Conservation (phyloP, 352 stramenopile genomes). For the Globisporangium iwayamae region DNA sequence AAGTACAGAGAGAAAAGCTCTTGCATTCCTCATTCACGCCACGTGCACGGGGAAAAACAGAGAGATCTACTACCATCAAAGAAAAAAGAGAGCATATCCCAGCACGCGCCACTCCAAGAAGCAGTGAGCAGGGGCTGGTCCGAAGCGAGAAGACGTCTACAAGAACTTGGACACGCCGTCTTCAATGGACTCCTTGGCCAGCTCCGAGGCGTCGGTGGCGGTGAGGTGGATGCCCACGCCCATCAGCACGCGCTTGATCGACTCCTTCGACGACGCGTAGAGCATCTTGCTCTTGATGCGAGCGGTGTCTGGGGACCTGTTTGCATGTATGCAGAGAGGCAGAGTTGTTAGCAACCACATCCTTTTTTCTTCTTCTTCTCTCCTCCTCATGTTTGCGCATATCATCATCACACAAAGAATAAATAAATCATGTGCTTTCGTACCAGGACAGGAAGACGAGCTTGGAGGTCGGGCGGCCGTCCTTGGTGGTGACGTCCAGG, state of each 20-base stretch:
- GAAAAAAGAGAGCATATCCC: background rate
- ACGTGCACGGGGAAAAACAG: slow-evolving; percentile 2
- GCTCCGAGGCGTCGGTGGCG: slow-evolving; percentile 88
- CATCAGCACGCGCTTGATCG: slow-evolving; percentile 92
- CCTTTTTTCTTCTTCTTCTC: no score
- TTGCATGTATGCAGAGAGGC: background rate
- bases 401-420: background rate
- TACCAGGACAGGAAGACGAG: slow-evolving; percentile 91
- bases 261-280: slow-evolving; percentile 94
- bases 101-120: background rate
- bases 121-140: background rate
- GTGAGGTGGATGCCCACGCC: slow-evolving; percentile 95
- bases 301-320: slow-evolving; percentile 90
- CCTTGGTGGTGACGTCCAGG: slow-evolving; percentile 86
- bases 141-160: slow-evolving; percentile 37
- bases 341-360: background rate
- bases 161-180: slow-evolving; percentile 87
- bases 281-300: slow-evolving; percentile 95
- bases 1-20: background rate
- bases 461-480: slow-evolving; percentile 88
- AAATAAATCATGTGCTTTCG: slow-evolving; percentile 8
- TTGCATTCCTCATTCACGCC: slow-evolving; percentile 9
- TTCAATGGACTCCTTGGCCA: slow-evolving; percentile 76
- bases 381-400: background rate
- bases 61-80: slow-evolving; percentile 22